phyloP scores from a whole-genome alignment of 129 eudicot genomes.

The Flaveria sonorensis region DNA sequence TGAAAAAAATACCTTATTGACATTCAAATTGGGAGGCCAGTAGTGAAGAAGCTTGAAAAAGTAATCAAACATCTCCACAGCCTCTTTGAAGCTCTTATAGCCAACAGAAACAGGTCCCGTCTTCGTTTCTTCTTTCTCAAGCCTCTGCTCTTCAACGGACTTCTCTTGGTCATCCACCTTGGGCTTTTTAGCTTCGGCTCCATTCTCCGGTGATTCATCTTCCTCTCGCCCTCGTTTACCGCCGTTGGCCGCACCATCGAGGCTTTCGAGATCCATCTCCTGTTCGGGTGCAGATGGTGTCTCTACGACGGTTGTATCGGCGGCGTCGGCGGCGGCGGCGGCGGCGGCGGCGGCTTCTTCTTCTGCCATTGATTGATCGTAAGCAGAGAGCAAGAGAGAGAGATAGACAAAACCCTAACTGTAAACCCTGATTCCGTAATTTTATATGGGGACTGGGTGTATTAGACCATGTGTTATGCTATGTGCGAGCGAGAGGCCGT shows the following conservation, averaged over 20 bases:
- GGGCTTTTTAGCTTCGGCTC: slow-evolving; percentile 40
- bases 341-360: slow-evolving; percentile 35
- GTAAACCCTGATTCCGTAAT: slow-evolving; percentile 27
- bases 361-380: slow-evolving; percentile 46
- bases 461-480: too few relatives aligned
- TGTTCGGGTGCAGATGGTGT: slow-evolving; percentile 19
- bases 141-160: slow-evolving; percentile 53
- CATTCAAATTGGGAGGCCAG: slow-evolving; percentile 72
- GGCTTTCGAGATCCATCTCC: slow-evolving; percentile 54
- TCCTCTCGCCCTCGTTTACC: slow-evolving; percentile 66
- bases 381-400: too few relatives aligned
- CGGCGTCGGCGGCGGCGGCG: too few relatives aligned
- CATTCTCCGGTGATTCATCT: slow-evolving; percentile 39
- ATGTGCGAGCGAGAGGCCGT: too few relatives aligned
- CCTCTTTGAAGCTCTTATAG: slow-evolving; percentile 55
- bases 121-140: slow-evolving; percentile 33
- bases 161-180: slow-evolving; percentile 41
- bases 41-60: slow-evolving; percentile 67
- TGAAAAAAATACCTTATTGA: slow-evolving; percentile 59
- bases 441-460: background rate
- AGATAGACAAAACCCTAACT: slow-evolving; percentile 34
- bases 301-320: slow-evolving; percentile 34
- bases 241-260: slow-evolving; percentile 31
- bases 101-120: slow-evolving; percentile 52
- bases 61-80: slow-evolving; percentile 83